A percentile compares a stretch with the other conserved stretches of the same genome.
Conservation (phyloP, 495 filamentous ascomycete genomes). For the Podospora bellae-mahoneyi region DNA sequence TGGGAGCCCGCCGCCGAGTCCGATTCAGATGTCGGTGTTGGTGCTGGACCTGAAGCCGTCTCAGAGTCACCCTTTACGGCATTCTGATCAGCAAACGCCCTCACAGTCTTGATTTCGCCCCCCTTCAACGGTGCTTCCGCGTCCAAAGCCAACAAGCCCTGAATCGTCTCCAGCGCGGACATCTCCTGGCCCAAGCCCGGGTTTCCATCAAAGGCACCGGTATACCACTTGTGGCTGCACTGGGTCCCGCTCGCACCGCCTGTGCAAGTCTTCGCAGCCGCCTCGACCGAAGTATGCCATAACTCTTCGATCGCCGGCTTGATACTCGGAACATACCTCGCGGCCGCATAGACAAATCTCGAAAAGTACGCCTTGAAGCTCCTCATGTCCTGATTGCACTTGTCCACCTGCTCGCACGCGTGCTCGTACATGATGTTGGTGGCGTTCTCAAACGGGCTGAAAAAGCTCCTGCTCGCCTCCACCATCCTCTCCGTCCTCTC, state of each 20-base stretch:
- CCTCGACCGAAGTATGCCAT: constrained; percentile 57
- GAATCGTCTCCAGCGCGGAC: constrained; percentile 65
- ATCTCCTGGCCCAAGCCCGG: constrained; percentile 68
- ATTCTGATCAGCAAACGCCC: constrained; percentile 21
- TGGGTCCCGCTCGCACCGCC: constrained; percentile 53
- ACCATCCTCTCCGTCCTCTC: constrained; percentile 50
- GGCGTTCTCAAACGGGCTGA: constrained; percentile 42
- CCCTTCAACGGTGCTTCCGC: constrained; percentile 39
- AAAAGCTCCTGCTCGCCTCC: constrained; percentile 44
- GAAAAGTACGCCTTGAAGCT: constrained; percentile 78
- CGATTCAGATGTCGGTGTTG: background rate
- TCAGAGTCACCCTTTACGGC: constrained; percentile 7
- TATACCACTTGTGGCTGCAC: constrained; percentile 72
- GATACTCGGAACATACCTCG: constrained; percentile 59
- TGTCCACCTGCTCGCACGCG: constrained; percentile 62
- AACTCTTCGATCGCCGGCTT: constrained; percentile 45
- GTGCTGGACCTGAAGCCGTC: background rate
- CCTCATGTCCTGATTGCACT: constrained; percentile 69
- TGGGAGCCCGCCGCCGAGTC: too few species aligned
- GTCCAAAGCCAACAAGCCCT: constrained; percentile 49
- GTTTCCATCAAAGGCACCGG: constrained; percentile 56
- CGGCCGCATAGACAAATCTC: constrained; percentile 66
- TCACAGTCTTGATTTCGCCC: constrained; percentile 42
- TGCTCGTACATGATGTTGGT: constrained; percentile 63
- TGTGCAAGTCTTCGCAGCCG: constrained; percentile 62